Percentiles rank a stretch among this genome's conserved stretches.
Evolutionary conservation across 805 yeast genomes (phyloP).

Genomic region (Candida insectorum): DNA sequence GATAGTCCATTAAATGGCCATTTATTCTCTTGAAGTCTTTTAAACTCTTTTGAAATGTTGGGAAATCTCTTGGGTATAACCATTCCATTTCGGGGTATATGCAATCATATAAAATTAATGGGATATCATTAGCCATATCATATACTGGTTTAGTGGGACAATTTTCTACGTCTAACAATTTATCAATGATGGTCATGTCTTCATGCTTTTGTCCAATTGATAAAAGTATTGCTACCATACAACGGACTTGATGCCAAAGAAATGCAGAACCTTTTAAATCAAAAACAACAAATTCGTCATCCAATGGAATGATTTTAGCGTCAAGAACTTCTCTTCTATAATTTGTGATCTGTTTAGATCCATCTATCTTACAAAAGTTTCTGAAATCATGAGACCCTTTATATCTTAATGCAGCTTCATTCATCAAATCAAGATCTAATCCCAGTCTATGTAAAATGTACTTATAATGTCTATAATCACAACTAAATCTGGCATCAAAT

Average conservation of each 20-base stretch:
- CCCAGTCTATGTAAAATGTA: slow-evolving; percentile 63
- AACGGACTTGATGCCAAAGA: slow-evolving; percentile 96
- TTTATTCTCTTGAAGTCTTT: slow-evolving; percentile 43
- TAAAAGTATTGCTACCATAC: slow-evolving; percentile 84
- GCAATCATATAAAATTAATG: slow-evolving; percentile 84
- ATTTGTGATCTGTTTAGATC: slow-evolving; percentile 85
- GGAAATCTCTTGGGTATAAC: slow-evolving; percentile 37
- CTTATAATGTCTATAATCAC: slow-evolving; percentile 79
- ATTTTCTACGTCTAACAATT: slow-evolving; percentile 54
- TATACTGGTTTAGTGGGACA: slow-evolving; percentile 72
- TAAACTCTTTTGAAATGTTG: slow-evolving; percentile 28
- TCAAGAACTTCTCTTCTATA: slow-evolving; percentile 60
- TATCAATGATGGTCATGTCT: slow-evolving; percentile 49
- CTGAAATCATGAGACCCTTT: slow-evolving; percentile 86
- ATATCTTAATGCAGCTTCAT: slow-evolving; percentile 56
- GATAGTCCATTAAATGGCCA: slow-evolving; percentile 54
- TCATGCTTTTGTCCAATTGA: slow-evolving; percentile 80
- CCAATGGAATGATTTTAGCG: slow-evolving; percentile 43
- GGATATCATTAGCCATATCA: slow-evolving; percentile 87
- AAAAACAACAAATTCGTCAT: slow-evolving; percentile 57
- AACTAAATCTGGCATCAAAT: slow-evolving; percentile 93
- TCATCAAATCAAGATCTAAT: slow-evolving; percentile 67
- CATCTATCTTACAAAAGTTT: slow-evolving; percentile 92
- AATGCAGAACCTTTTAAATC: slow-evolving; percentile 87
- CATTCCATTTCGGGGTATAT: slow-evolving; percentile 70